Evolutionary conservation across 805 yeast species (phyloP).

Genomic region (Kazachstania psychrophila): DNA sequence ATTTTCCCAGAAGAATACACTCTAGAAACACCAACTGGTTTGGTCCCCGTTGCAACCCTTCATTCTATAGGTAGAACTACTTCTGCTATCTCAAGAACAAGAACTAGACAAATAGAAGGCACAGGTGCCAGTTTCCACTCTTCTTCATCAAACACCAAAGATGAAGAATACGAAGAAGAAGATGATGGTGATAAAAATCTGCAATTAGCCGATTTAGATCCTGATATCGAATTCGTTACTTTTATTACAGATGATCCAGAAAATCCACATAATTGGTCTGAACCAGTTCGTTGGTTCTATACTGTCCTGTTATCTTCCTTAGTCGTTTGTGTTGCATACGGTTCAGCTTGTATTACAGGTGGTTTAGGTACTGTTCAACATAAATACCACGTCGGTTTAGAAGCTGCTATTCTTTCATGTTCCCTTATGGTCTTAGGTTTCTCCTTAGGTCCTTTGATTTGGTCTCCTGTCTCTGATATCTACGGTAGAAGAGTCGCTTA

Average conservation of each 20-base stretch:
- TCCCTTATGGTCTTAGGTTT: conserved; percentile 87
- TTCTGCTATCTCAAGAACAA: conserved; percentile 30
- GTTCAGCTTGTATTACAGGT: conserved; percentile 85
- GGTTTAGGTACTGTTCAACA: conserved; percentile 62
- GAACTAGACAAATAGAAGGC: conserved; percentile 30
- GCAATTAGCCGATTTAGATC: conserved; percentile 37
- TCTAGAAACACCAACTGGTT: conserved; percentile 78
- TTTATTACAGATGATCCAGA: conserved; percentile 72
- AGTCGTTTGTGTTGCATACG: conserved; percentile 87
- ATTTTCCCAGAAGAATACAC: conserved; percentile 91
- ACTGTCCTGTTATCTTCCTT: conserved; percentile 60
- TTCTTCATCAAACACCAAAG: conserved; percentile 8
- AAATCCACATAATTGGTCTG: conserved; percentile 82
- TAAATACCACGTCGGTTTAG: conserved; percentile 58
- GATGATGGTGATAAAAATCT: conserved; percentile 17
- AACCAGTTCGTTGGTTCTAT: conserved; percentile 47
- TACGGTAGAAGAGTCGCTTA: conserved; percentile 82
- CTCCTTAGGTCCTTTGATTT: conserved; percentile 74
- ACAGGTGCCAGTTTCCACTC: conserved; percentile 1
- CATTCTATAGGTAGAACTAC: conserved; percentile 53
- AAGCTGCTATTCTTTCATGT: conserved; percentile 71
- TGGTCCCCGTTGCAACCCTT: conserved; percentile 72
- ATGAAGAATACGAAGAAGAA: conserved; percentile 8
- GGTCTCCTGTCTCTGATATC: conserved; percentile 85
- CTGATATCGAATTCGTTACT: conserved; percentile 77